Evolutionary conservation across 2,329 filamentous ascomycete species (phyloP).

Genomic region (Claviceps sp.): DNA sequence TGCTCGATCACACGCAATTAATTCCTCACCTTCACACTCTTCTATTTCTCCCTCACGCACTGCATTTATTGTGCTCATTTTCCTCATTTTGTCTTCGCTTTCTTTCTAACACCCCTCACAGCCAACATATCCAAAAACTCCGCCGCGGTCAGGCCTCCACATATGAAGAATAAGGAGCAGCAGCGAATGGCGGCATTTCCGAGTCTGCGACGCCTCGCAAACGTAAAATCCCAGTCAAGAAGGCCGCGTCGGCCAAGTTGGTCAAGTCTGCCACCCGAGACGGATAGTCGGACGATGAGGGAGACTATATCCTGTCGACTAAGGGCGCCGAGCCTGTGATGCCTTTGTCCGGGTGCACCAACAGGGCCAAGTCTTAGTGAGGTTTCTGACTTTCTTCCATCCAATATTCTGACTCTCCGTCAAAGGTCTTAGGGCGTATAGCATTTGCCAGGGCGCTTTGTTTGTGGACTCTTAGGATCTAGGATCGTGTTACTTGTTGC

Average conservation of each 20-base stretch:
- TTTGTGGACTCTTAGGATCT: background rate
- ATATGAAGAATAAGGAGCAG: constrained; percentile 6
- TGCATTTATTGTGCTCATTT: background rate
- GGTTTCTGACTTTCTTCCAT: background rate
- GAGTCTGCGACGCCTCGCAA: constrained; percentile 14
- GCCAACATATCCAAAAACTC: constrained; percentile 34
- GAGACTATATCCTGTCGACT: constrained; percentile 1
- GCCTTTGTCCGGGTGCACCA: constrained; percentile 6
- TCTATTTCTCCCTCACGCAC: background rate
- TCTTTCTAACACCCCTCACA: constrained; percentile 9
- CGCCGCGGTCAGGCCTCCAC: constrained; percentile 20
- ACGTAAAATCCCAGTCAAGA: constrained; percentile 16
- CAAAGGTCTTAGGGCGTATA: background rate
- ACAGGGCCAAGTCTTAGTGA: constrained; percentile 9
- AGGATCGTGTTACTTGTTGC: background rate
- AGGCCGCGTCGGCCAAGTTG: constrained; percentile 8
- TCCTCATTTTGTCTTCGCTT: background rate
- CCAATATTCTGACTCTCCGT: background rate
- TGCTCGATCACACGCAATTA: background rate
- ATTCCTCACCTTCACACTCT: background rate
- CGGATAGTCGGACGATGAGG: constrained; percentile 12
- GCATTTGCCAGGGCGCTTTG: background rate
- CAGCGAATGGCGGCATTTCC: constrained; percentile 3
- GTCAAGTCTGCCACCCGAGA: constrained; percentile 7
- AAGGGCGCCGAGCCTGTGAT: background rate